Evolutionary conservation across 2,329 filamentous ascomycete species (phyloP).

Genomic region (Dothistroma pini): DNA sequence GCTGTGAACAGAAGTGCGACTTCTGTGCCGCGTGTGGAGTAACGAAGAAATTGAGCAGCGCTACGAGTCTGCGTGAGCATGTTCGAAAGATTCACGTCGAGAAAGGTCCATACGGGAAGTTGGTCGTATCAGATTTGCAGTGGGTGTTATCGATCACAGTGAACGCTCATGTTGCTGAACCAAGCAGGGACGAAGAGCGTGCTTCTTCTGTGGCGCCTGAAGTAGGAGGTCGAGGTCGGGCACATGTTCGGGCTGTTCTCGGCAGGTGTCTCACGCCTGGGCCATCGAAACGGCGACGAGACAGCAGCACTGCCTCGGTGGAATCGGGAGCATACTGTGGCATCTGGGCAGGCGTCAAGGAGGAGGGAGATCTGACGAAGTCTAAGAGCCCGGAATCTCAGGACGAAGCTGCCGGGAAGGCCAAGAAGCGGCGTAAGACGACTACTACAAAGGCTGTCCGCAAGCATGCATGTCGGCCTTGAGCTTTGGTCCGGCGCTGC

Average conservation of each 20-base stretch:
- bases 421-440: not conserved
- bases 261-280: not conserved
- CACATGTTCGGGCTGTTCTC: not conserved
- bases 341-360: not conserved
- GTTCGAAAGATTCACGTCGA: not conserved
- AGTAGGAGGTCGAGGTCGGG: not conserved
- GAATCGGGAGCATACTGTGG: not conserved
- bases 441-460: too few relatives aligned
- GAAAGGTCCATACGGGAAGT: not conserved
- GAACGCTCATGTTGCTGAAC: not conserved
- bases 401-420: not conserved
- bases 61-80: not conserved
- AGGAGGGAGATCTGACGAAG: not conserved
- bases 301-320: not conserved
- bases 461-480: not conserved
- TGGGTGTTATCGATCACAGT: not conserved
- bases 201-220: not conserved
- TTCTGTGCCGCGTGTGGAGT: not conserved
- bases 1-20: not conserved
- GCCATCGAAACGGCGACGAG: not conserved
- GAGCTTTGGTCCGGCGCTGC: not conserved
- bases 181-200: not conserved
- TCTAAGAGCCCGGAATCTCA: too few relatives aligned
- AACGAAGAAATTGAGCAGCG: not conserved
- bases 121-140: not conserved